Evolutionary conservation across 169 alveolate species (phyloP).

Genomic region (Theileria equi): DNA sequence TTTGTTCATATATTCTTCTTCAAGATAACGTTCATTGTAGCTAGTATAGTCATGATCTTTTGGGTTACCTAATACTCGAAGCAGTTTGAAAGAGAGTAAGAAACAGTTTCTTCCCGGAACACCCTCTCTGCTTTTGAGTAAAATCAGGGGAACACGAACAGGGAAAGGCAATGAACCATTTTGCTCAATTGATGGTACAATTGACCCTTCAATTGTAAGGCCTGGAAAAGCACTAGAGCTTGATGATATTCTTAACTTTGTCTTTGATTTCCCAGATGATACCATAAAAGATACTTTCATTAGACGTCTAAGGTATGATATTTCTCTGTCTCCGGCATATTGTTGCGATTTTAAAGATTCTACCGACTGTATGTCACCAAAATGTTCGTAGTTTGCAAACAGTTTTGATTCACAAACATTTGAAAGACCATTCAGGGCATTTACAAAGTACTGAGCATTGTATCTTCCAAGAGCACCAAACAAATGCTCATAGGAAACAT

Average conservation of each 20-base stretch:
- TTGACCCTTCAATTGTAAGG: too few relatives aligned
- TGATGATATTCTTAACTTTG: constrained; percentile 3
- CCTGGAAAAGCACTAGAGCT: too few relatives aligned
- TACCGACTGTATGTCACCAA: background rate
- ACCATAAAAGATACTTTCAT: constrained; percentile 31
- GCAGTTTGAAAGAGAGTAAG: background rate
- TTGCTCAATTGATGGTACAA: too few relatives aligned
- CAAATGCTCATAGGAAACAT: constrained; percentile 36
- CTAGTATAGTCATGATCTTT: background rate
- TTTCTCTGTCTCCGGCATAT: constrained; percentile 32
- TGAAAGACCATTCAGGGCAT: constrained; percentile 37
- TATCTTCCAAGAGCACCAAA: constrained; percentile 39
- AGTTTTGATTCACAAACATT: constrained; percentile 17
- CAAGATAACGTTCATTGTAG: background rate
- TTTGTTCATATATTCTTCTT: constrained; percentile 8
- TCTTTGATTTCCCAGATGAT: background rate
- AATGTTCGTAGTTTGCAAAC: background rate
- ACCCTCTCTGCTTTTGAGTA: constrained; percentile 41
- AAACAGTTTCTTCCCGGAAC: constrained; percentile 40
- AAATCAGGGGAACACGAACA: constrained; percentile 49
- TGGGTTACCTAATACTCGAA: too few relatives aligned
- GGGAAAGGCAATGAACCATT: too few relatives aligned
- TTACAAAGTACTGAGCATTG: constrained; percentile 31
- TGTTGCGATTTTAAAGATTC: background rate
- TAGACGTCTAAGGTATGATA: constrained; percentile 41